Percentiles rank a stretch among this genome's conserved stretches.
These are phyloP conservation scores for Ploettnerulaceae sp. DNA, from an alignment of 2,329 filamentous ascomycete genomes.

Conservation along the genomic window DNA sequence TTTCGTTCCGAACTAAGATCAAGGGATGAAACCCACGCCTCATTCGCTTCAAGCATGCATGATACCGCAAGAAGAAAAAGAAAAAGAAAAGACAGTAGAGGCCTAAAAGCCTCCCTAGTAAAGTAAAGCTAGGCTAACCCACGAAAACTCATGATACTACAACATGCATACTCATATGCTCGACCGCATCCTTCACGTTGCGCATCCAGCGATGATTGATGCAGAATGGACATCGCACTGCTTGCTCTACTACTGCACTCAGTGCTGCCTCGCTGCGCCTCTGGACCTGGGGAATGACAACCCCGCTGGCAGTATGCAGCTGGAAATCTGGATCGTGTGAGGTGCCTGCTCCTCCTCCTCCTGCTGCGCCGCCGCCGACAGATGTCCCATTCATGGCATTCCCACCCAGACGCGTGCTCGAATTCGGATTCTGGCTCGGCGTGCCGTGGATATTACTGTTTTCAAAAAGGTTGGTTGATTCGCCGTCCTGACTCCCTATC, in stretches of 20 bases:
- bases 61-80: too few species aligned
- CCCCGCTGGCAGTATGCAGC: conserved; percentile 28
- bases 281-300: conserved; percentile 27
- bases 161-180: conserved; percentile 36
- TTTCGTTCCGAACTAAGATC: too few species aligned
- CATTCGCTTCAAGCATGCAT: too few species aligned
- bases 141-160: conserved; percentile 20
- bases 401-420: conserved; percentile 20
- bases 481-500: conserved; percentile 22
- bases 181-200: conserved; percentile 33
- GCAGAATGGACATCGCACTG: conserved; percentile 33
- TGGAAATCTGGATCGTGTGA: conserved; percentile 21
- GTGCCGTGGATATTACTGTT: conserved; percentile 11
- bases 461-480: conserved; percentile 22
- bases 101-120: too few species aligned
- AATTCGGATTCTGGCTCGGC: conserved; percentile 11
- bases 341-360: background rate
- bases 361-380: background rate
- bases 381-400: conserved; percentile 17
- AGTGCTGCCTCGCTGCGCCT: conserved; percentile 21
- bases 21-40: too few species aligned
- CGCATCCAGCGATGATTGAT: conserved; percentile 33
- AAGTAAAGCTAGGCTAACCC: background rate
- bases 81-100: too few species aligned
- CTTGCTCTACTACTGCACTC: conserved; percentile 27